Evolutionary conservation across 768 basidiomycete genomes (phyloP).

Genomic region (Royoungia palumana): DNA sequence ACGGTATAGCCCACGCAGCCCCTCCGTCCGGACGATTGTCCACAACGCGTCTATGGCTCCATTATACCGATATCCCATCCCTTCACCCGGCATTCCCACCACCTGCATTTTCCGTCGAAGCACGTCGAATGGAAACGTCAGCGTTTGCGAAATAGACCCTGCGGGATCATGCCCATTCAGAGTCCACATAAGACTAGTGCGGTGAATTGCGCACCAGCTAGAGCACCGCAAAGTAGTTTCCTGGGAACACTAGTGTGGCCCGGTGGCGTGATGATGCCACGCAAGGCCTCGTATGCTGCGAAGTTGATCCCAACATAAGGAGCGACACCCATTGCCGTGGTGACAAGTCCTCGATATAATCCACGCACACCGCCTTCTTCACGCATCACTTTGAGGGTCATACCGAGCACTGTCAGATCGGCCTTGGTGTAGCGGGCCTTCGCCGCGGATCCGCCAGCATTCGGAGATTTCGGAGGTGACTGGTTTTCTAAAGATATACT

Average conservation of each 20-base stretch:
- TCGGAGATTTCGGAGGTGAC: slow-evolving; percentile 18
- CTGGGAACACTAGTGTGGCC: slow-evolving; percentile 64
- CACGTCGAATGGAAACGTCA: slow-evolving; percentile 96
- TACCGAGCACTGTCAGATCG: slow-evolving; percentile 76
- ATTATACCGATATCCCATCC: slow-evolving; percentile 62
- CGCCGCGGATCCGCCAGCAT: slow-evolving; percentile 47
- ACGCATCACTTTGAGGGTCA: slow-evolving; percentile 85
- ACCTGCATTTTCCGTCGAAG: slow-evolving; percentile 96
- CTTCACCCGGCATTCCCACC: slow-evolving; percentile 65
- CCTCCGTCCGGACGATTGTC: slow-evolving; percentile 70
- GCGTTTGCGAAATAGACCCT: slow-evolving; percentile 89
- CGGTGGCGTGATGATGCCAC: slow-evolving; percentile 76
- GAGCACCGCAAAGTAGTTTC: slow-evolving; percentile 81
- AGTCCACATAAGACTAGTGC: neutral
- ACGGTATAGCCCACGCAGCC: slow-evolving; percentile 72
- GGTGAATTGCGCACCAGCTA: slow-evolving; percentile 57
- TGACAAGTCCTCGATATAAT: slow-evolving; percentile 79
- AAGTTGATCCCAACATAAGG: slow-evolving; percentile 92
- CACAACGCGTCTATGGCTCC: slow-evolving; percentile 78
- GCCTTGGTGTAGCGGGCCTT: slow-evolving; percentile 41
- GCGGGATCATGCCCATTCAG: slow-evolving; percentile 10
- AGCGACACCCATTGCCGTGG: slow-evolving; percentile 87
- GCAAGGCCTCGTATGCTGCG: slow-evolving; percentile 84
- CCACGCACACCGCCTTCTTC: slow-evolving; percentile 91
- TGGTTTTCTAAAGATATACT: slow-evolving; percentile 48